phyloP scores from a whole-genome alignment of 139 green algal species.

The Trebouxia sp. region DNA sequence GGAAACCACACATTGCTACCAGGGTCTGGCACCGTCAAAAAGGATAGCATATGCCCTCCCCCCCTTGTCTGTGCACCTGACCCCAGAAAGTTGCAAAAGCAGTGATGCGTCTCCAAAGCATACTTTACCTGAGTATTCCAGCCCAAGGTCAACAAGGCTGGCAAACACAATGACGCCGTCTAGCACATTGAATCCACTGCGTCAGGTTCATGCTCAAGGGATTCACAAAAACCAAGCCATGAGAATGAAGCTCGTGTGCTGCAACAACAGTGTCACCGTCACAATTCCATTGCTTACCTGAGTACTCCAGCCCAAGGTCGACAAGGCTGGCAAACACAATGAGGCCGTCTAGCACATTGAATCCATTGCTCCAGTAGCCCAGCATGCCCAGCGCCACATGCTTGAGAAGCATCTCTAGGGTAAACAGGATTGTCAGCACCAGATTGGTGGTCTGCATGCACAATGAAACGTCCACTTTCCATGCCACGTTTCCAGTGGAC shows the following conservation, averaged over 20 bases:
- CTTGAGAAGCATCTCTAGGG: conserved; percentile 68
- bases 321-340: conserved; percentile 58
- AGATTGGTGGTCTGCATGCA: conserved; percentile 53
- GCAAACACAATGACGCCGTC: conserved; percentile 58
- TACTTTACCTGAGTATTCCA: not conserved
- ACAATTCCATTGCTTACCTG: not conserved
- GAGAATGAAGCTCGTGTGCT: no score
- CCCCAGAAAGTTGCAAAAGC: no score
- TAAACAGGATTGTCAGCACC: conserved; percentile 58
- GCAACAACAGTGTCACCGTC: no score
- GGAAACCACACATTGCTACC: no score
- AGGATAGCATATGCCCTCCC: no score
- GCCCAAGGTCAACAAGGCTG: conserved; percentile 50
- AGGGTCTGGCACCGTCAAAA: no score
- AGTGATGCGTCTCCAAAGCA: no score
- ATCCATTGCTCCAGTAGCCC: conserved; percentile 58
- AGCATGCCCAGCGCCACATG: conserved; percentile 50
- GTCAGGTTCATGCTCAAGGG: no score
- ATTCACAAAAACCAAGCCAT: no score
- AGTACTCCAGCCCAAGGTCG: conserved; percentile 44
- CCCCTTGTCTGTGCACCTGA: no score
- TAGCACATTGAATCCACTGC: conserved; percentile 65
- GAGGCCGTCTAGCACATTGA: conserved; percentile 70
- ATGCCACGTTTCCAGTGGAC: no score
- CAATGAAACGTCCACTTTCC: no score